Conservation (phyloP, 768 basidiomycete species). For the Hirschioporus abietinus region DNA sequence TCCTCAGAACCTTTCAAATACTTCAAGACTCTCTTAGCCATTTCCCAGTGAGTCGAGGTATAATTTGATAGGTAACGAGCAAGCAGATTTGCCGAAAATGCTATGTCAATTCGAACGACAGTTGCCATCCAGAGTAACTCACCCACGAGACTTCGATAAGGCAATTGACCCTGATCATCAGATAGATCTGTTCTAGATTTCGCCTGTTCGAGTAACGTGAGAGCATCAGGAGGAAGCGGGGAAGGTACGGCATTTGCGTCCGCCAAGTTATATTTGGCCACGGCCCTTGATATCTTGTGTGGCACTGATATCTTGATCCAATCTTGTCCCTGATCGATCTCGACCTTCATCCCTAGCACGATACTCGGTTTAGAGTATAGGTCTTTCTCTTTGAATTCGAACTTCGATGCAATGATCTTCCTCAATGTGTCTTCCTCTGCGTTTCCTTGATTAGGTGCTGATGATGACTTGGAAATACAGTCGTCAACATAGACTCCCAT, state of each 20-base stretch:
- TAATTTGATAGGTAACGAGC: slow-evolving; percentile 22
- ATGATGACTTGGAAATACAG: background rate
- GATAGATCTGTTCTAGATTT: slow-evolving; percentile 8
- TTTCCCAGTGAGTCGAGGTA: slow-evolving; percentile 20
- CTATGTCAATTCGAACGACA: slow-evolving; percentile 25
- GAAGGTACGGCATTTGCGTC: background rate
- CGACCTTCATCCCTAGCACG: slow-evolving; percentile 6
- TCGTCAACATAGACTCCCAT: background rate
- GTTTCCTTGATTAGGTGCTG: background rate
- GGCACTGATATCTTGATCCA: background rate
- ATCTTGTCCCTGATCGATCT: background rate
- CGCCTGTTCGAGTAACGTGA: background rate
- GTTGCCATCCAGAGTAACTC: slow-evolving; percentile 25
- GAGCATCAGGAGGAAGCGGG: background rate
- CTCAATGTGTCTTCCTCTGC: background rate
- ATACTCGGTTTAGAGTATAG: slow-evolving; percentile 8
- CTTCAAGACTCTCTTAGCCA: slow-evolving; percentile 21
- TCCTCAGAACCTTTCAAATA: slow-evolving; percentile 24
- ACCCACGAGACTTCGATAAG: slow-evolving; percentile 24
- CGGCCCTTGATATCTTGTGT: background rate
- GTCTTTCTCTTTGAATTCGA: background rate
- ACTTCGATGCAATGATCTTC: background rate
- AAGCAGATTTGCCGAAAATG: slow-evolving; percentile 21
- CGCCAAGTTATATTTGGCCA: background rate
- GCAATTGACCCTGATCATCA: slow-evolving; percentile 9